Evolutionary conservation across 345 rosid species (phyloP).

Genomic region (Cardamine chenopodiifolia): DNA sequence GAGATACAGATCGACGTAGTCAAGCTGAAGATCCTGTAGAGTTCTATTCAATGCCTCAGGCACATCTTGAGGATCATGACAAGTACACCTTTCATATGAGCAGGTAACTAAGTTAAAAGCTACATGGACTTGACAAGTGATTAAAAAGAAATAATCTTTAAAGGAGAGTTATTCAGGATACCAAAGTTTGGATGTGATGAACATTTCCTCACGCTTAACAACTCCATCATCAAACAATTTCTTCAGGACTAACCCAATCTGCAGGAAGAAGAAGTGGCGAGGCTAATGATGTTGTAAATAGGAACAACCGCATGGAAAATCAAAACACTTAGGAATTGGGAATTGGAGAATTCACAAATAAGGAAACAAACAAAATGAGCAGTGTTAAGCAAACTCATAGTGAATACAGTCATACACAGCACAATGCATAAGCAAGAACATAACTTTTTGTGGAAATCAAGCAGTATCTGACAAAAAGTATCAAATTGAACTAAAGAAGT

Average conservation of each 20-base stretch:
- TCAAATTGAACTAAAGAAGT: neutral
- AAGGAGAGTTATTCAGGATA: conserved; percentile 28
- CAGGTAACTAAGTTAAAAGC: conserved; percentile 12
- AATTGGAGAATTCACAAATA: neutral
- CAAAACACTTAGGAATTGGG: neutral
- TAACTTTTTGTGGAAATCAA: neutral
- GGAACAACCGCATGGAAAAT: neutral
- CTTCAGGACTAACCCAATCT: conserved; percentile 69
- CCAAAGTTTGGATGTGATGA: conserved; percentile 83
- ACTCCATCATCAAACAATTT: conserved; percentile 67
- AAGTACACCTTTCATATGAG: conserved; percentile 48
- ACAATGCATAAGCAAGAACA: conserved; percentile 3
- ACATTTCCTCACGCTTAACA: conserved; percentile 75
- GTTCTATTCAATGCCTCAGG: conserved; percentile 60
- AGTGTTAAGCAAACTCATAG: neutral
- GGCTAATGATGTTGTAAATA: neutral
- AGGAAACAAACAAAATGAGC: neutral
- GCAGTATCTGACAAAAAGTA: neutral
- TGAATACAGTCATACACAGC: neutral
- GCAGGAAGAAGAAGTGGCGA: neutral
- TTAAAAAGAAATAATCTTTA: neutral
- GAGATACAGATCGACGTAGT: conserved; percentile 74
- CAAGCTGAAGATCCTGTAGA: conserved; percentile 67
- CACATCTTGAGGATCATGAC: conserved; percentile 74
- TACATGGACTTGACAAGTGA: conserved; percentile 15